A percentile compares a stretch with the other conserved stretches of the same genome.
Evolutionary conservation across 192 early-diverging fungal genomes (phyloP).

Genomic region (Chytriomyces hyalinus): DNA sequence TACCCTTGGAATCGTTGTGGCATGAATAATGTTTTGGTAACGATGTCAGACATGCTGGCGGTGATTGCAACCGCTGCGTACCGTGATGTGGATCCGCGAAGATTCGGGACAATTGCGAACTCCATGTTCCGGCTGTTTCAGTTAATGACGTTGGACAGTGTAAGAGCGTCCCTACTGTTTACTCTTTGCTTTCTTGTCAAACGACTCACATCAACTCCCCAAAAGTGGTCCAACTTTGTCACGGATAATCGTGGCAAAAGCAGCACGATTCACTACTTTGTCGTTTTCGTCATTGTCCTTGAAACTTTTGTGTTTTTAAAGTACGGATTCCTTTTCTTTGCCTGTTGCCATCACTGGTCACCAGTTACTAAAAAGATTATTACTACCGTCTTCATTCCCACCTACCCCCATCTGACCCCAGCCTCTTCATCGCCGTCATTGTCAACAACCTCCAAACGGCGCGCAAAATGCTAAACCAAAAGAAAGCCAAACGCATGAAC

Average conservation of each 20-base stretch:
- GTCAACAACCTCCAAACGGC: conserved; percentile 50
- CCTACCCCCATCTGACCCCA: not conserved
- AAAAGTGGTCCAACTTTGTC: conserved; percentile 43
- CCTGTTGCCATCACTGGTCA: not conserved
- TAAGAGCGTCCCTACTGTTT: not conserved
- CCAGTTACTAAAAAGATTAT: not conserved
- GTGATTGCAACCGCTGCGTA: conserved; percentile 40
- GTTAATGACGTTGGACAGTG: conserved; percentile 42
- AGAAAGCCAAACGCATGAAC: conserved; percentile 6
- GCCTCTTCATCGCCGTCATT: conserved; percentile 53
- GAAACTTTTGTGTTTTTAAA: conserved; percentile 51
- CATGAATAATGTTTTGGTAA: not conserved
- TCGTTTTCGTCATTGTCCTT: conserved; percentile 43
- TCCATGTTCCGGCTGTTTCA: conserved; percentile 42
- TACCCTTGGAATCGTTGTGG: not conserved
- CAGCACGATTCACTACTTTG: conserved; percentile 41
- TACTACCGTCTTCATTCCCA: no score
- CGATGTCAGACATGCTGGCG: conserved; percentile 42
- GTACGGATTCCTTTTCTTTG: conserved; percentile 21
- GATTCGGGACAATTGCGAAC: conserved; percentile 38
- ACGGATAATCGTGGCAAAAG: conserved; percentile 38
- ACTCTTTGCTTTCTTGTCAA: not conserved
- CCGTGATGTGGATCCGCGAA: conserved; percentile 40
- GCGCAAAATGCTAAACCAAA: conserved; percentile 14
- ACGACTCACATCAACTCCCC: not conserved